These are phyloP conservation scores for Verticillium longisporum DNA, from an alignment of 2,329 filamentous ascomycete genomes.

Conservation along the genomic window DNA sequence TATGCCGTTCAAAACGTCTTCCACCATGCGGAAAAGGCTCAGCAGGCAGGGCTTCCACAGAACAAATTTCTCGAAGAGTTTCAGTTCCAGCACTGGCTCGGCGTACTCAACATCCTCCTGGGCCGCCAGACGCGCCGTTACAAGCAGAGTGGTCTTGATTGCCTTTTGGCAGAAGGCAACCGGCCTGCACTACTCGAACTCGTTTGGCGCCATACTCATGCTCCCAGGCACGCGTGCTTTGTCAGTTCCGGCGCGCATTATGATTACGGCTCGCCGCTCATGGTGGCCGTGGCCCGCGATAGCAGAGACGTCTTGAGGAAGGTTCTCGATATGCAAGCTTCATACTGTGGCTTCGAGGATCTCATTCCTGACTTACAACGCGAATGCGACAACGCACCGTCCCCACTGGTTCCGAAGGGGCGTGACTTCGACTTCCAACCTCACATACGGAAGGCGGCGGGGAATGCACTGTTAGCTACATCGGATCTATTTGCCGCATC, in stretches of 20 bases:
- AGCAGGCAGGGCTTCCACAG: neutral
- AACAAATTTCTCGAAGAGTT: neutral
- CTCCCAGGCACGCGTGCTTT: neutral
- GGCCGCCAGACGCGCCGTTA: neutral
- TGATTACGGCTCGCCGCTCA: neutral
- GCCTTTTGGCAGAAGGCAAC: neutral
- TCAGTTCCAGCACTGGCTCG: neutral
- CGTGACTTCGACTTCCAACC: neutral
- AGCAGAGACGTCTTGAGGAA: neutral
- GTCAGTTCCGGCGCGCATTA: neutral
- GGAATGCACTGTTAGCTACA: too few relatives aligned
- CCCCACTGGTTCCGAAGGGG: neutral
- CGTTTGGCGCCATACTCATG: neutral
- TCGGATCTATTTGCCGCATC: neutral
- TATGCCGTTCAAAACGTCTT: slow-evolving; percentile 34
- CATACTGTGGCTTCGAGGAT: neutral
- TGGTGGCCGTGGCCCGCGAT: neutral
- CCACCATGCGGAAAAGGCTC: slow-evolving; percentile 30
- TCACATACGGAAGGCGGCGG: neutral
- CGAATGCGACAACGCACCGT: neutral
- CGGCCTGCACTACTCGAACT: neutral
- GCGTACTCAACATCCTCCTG: neutral
- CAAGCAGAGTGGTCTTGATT: neutral
- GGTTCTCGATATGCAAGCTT: neutral
- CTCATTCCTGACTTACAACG: neutral